Evolutionary conservation across 1,284 basidiomycete genomes (phyloP), one percentile per base, ranked within the genome.

Genomic region (Boletus calvinii): DNA sequence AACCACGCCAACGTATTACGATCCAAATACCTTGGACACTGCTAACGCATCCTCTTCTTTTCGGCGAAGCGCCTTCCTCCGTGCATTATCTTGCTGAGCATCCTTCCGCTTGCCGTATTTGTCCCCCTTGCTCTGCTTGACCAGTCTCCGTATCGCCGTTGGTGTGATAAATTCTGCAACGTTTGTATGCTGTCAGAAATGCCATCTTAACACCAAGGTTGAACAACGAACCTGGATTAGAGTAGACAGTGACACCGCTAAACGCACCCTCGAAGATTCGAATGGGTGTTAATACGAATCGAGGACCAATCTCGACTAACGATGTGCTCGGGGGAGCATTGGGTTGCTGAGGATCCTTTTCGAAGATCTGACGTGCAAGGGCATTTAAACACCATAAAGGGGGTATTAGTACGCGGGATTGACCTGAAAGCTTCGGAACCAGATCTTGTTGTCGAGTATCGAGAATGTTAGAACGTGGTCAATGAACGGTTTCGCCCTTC

Each of bases 351-450:
- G 88, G 87, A 63, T 91, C 88, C 63, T 89, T 91, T 69, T 91
- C 87, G 36, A 90, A 67, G 50, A 90, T 90, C 89, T 90, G 59
- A 22, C 3, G 17, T 39, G 34, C 8, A 51, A 56, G 41, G 34
- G 26, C 48, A 58, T 42, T 53, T 35, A n/a, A 46, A 37, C 7
- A 40, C 31, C 24, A 30, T 36, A 5, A 20, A 29, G 11, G 9
- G 48, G 13, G 44, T 18, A 35, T 50, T 34, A 48, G 9, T 18
- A 22, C 22, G 26, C 18, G 22, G 18, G 44, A 68, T 73, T 58
- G 34, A 90, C 91, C 80, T 99, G 96, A 77, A 91, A 99, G 74
- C 98, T 98, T 59, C 97, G 85, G 80, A 99, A 98, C 97, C 97
- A 99, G 60, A 99, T 93, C 71, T 98, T 98, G 69, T 84, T 83